Conservation (phyloP, 805 yeast species). For the Ogataea ganodermae region DNA sequence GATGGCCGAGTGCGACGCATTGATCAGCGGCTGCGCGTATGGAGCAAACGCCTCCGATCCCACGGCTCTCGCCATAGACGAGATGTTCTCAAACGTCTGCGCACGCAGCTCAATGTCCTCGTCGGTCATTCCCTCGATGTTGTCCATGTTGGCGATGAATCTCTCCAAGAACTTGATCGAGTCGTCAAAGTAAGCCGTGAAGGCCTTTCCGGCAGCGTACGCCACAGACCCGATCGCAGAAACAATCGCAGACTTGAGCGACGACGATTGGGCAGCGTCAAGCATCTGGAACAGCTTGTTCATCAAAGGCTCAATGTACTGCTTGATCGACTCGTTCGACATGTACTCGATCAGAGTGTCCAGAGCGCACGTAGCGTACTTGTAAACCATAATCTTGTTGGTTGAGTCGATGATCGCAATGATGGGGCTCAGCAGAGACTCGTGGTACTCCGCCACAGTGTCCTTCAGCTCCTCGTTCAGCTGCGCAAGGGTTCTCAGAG, state of each 20-base stretch:
- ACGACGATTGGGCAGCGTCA: slow-evolving; percentile 69
- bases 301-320: slow-evolving; percentile 86
- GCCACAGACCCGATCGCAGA: slow-evolving; percentile 98
- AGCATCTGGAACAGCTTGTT: slow-evolving; percentile 85
- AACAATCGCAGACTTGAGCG: slow-evolving; percentile 78
- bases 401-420: slow-evolving; percentile 87
- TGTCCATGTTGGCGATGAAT: slow-evolving; percentile 66
- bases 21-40: slow-evolving; percentile 84
- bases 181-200: slow-evolving; percentile 80
- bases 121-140: slow-evolving; percentile 76
- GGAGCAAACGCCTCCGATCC: slow-evolving; percentile 86
- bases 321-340: slow-evolving; percentile 77
- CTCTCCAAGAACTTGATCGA: slow-evolving; percentile 83
- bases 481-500: slow-evolving; percentile 76
- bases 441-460: slow-evolving; percentile 80
- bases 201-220: slow-evolving; percentile 87
- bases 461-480: slow-evolving; percentile 85
- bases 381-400: slow-evolving; percentile 77
- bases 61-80: slow-evolving; percentile 95
- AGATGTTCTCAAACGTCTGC: slow-evolving; percentile 86
- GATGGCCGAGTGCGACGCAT: slow-evolving; percentile 81
- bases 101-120: slow-evolving; percentile 92
- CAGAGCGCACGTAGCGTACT: slow-evolving; percentile 85
- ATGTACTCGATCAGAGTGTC: slow-evolving; percentile 92
- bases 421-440: slow-evolving; percentile 78